A percentile compares a stretch with the other conserved stretches of the same genome.
Conservation (phyloP, 1,284 basidiomycete genomes). For the Sporisorium exsertum region DNA sequence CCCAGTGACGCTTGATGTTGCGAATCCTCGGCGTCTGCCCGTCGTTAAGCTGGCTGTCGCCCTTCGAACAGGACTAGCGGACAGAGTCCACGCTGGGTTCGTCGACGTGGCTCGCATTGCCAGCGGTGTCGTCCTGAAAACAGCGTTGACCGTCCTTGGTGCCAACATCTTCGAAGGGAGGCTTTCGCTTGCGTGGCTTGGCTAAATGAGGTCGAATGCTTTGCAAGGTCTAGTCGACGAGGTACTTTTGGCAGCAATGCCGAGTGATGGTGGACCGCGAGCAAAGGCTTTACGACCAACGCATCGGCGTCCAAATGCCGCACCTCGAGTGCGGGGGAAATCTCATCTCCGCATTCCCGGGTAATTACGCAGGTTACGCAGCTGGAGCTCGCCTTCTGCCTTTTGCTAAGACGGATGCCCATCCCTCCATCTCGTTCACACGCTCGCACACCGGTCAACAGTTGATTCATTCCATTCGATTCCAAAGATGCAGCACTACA, state of each 20-base stretch:
- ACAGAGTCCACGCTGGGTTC: not conserved
- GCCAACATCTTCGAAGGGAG: not conserved
- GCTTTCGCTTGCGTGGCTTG: not conserved
- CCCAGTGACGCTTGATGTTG: not conserved
- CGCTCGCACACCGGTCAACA: not conserved
- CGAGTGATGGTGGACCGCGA: not conserved
- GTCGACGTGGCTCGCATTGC: not conserved
- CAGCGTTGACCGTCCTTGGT: not conserved
- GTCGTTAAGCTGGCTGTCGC: not conserved
- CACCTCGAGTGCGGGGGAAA: conserved; percentile 10
- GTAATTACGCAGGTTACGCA: conserved; percentile 24
- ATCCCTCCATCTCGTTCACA: not conserved
- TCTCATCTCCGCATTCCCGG: conserved; percentile 1
- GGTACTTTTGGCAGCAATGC: too few relatives aligned
- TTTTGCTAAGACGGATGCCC: not conserved
- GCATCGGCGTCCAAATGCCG: conserved; percentile 7
- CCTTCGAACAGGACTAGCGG: too few relatives aligned
- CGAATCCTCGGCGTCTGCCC: not conserved
- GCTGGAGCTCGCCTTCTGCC: not conserved
- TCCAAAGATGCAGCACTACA: not conserved
- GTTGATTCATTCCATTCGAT: not conserved
- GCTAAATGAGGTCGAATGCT: not conserved
- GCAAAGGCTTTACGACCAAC: not conserved
- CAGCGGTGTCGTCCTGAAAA: not conserved
- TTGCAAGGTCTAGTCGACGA: not conserved